phyloP scores from a whole-genome alignment of 1,139 yeast genomes.

The Casaregolazyma lundiana region DNA sequence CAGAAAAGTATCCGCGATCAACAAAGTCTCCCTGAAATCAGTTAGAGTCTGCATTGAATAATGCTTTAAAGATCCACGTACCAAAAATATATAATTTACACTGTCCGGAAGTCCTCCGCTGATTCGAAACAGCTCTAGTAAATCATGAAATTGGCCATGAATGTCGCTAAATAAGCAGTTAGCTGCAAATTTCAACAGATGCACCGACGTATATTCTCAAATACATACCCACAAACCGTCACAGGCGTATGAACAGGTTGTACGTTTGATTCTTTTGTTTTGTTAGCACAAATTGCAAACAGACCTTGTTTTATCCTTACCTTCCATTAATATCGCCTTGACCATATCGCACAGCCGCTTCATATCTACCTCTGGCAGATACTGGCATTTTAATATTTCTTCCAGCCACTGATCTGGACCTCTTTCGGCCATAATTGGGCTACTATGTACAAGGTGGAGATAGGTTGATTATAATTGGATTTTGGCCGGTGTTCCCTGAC shows the following conservation, averaged over 20 bases:
- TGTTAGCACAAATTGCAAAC: background rate
- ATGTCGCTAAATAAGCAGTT: constrained; percentile 48
- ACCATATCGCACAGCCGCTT: constrained; percentile 93
- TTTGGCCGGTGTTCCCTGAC: background rate
- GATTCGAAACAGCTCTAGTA: constrained; percentile 82
- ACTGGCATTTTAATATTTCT: constrained; percentile 83
- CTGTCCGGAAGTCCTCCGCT: constrained; percentile 90
- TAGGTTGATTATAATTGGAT: background rate
- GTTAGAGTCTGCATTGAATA: background rate
- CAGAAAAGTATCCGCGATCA: constrained; percentile 90
- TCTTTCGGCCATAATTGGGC: constrained; percentile 55
- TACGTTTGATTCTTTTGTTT: constrained; percentile 64
- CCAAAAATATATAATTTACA: constrained; percentile 68
- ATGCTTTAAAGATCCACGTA: constrained; percentile 9
- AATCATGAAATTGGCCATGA: constrained; percentile 96
- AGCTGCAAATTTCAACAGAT: background rate
- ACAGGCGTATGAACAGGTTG: constrained; percentile 97
- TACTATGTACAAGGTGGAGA: constrained; percentile 4
- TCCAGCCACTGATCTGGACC: constrained; percentile 98
- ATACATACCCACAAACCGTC: constrained; percentile 77
- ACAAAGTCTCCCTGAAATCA: constrained; percentile 74
- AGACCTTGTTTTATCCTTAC: constrained; percentile 21
- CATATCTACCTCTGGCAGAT: constrained; percentile 90
- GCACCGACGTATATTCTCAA: background rate
- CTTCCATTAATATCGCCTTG: constrained; percentile 80